These are phyloP conservation scores for Tieghemostelium lacteum DNA, from an alignment of 78 protist species.

Conservation along the genomic window DNA sequence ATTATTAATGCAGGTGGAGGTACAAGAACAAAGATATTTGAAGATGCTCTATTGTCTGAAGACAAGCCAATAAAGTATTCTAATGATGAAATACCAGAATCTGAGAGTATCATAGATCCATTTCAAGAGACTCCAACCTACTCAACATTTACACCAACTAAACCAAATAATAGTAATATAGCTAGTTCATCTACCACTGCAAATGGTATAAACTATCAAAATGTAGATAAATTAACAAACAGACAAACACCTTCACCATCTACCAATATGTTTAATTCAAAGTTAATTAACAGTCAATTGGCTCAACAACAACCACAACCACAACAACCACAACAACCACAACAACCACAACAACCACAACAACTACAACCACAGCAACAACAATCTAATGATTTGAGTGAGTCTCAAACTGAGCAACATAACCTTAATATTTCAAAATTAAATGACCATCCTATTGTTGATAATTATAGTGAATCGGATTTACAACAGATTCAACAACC, in stretches of 20 bases:
- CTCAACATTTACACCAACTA: slow-evolving; percentile 27
- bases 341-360: neutral
- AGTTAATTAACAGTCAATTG: neutral
- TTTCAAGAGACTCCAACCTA: slow-evolving; percentile 52
- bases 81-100: slow-evolving; percentile 1
- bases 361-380: no score
- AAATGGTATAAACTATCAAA: neutral
- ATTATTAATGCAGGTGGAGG: slow-evolving; percentile 73
- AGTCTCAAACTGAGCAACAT: neutral
- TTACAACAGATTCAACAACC: no score
- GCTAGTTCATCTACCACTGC: neutral
- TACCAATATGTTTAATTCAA: slow-evolving; percentile 37
- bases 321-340: slow-evolving; percentile 3
- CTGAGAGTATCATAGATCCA: slow-evolving; percentile 1
- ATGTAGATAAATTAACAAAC: no score
- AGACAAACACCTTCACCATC: slow-evolving; percentile 41
- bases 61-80: neutral
- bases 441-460: no score
- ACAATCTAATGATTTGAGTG: neutral
- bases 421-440: neutral
- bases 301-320: neutral
- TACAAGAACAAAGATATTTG: slow-evolving; percentile 73
- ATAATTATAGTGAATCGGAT: no score
- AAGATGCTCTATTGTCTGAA: slow-evolving; percentile 17
- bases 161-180: neutral